These are phyloP conservation scores for Rhododendron griersonianum DNA, from an alignment of 148 eudicot species.

Conservation along the genomic window DNA sequence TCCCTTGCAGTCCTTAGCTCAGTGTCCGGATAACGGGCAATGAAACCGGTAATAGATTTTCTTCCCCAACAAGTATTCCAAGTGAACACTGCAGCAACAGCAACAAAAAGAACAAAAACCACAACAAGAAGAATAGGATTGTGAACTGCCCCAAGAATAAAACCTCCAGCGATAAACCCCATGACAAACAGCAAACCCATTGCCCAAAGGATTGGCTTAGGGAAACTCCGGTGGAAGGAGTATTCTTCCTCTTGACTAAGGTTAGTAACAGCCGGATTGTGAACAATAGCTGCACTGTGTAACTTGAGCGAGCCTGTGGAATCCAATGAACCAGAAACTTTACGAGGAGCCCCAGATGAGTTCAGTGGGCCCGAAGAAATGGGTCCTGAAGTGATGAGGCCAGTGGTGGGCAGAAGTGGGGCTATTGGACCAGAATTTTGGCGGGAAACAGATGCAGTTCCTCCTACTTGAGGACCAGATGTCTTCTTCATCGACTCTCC, in stretches of 20 bases:
- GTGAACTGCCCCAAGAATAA: conserved; percentile 83
- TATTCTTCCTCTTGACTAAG: conserved; percentile 67
- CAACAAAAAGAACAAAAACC: conserved; percentile 63
- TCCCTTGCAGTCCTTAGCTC: conserved; percentile 88
- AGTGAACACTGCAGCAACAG: conserved; percentile 64
- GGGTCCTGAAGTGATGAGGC: conserved; percentile 89
- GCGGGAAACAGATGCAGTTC: conserved; percentile 30
- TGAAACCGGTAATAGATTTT: conserved; percentile 61
- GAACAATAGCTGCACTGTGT: conserved; percentile 45
- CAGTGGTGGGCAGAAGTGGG: conserved; percentile 85
- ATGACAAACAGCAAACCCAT: conserved; percentile 79
- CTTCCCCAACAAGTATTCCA: conserved; percentile 84
- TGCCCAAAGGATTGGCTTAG: conserved; percentile 73
- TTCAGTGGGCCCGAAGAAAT: conserved; percentile 85
- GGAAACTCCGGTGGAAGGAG: conserved; percentile 74
- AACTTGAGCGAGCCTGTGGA: conserved; percentile 50
- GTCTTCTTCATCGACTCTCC: conserved; percentile 47
- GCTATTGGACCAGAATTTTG: conserved; percentile 72
- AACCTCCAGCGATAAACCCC: conserved; percentile 96
- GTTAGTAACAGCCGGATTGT: conserved; percentile 86
- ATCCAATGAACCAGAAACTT: conserved; percentile 79
- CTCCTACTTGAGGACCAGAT: conserved; percentile 52
- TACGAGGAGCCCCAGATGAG: conserved; percentile 80
- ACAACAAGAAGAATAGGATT: conserved; percentile 84
- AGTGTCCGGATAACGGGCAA: conserved; percentile 70